phyloP scores from a whole-genome alignment of 169 alveolate genomes.

The Theileria equi region DNA sequence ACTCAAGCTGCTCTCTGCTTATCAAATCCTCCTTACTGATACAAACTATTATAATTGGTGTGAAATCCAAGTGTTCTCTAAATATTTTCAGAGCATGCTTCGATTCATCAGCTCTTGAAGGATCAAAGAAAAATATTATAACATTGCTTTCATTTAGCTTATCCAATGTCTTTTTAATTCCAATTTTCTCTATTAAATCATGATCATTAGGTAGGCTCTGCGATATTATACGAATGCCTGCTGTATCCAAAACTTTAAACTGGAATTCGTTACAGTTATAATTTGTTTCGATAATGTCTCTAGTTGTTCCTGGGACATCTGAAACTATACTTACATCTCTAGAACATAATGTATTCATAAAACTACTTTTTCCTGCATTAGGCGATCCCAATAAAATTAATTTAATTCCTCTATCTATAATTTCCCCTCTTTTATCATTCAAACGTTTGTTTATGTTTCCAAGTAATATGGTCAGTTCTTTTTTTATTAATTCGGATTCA shows the following conservation, averaged over 20 bases:
- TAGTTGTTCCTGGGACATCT: conserved; percentile 68
- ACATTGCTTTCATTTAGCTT: conserved; percentile 17
- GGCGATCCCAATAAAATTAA: conserved; percentile 67
- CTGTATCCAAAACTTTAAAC: conserved; percentile 66
- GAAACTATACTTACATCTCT: conserved; percentile 68
- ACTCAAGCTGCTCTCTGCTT: not conserved
- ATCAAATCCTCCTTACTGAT: conserved; percentile 37
- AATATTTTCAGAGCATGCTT: conserved; percentile 5
- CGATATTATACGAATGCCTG: conserved; percentile 48
- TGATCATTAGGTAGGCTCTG: not conserved
- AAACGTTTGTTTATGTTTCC: not conserved
- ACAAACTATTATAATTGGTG: conserved; percentile 12
- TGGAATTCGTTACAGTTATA: conserved; percentile 38
- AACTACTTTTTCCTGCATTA: conserved; percentile 74
- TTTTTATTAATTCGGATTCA: not conserved
- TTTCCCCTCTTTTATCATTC: conserved; percentile 29
- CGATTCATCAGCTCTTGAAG: conserved; percentile 22
- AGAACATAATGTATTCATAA: conserved; percentile 63
- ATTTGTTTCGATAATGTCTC: conserved; percentile 62
- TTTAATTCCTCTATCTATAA: conserved; percentile 33
- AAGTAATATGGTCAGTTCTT: not conserved
- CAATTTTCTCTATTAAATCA: conserved; percentile 29
- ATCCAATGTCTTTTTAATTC: conserved; percentile 35
- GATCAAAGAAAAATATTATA: conserved; percentile 49
- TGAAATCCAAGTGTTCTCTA: not conserved